phyloP scores from a whole-genome alignment of 441 rosid species.

The Metrosideros polymorpha region DNA sequence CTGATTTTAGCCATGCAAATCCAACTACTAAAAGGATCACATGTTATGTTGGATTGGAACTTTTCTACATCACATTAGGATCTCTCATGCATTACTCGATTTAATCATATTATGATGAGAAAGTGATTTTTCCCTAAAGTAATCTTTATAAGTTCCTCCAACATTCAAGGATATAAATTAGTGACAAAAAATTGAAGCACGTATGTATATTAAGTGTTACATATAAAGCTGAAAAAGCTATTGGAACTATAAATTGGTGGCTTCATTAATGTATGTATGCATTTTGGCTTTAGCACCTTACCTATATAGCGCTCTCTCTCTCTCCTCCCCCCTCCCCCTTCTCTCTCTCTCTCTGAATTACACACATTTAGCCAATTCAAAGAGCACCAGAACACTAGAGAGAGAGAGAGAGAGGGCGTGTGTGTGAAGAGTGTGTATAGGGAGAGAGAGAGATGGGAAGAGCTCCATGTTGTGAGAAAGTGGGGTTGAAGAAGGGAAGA shows the following conservation, averaged over 20 bases:
- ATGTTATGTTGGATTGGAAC: background rate
- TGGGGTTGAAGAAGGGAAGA: conserved; percentile 75
- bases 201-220: background rate
- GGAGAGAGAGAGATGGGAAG: conserved; percentile 54
- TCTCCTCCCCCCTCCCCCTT: background rate
- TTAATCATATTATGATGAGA: background rate
- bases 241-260: background rate
- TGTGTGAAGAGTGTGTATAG: background rate
- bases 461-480: conserved; percentile 84
- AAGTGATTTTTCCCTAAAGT: background rate
- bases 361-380: background rate
- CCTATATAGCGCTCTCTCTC: background rate
- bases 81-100: background rate
- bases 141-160: background rate
- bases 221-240: background rate
- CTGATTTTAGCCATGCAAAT: background rate
- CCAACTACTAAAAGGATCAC: background rate
- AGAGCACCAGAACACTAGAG: background rate
- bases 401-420: background rate
- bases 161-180: background rate
- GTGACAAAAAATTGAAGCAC: background rate
- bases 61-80: background rate
- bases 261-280: background rate
- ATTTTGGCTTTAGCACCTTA: background rate
- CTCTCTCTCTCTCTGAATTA: background rate